phyloP scores from a whole-genome alignment of 345 rosid species.

The Psidium guajava region DNA sequence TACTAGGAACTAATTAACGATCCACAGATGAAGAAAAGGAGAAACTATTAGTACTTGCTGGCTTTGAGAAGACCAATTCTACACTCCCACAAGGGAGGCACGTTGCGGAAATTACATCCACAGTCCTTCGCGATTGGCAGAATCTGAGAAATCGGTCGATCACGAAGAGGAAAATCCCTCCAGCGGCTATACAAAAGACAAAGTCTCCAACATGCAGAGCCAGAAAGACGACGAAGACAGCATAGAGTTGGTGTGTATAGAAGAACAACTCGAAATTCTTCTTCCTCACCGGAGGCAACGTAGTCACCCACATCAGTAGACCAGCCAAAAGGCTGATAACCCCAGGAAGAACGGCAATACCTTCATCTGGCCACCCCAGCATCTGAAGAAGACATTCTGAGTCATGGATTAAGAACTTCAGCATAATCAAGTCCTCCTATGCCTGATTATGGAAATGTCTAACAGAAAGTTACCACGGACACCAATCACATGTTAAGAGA shows the following conservation, averaged over 20 bases:
- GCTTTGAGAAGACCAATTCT: constrained; percentile 66
- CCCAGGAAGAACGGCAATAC: constrained; percentile 59
- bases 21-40: not conserved
- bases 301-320: constrained; percentile 79
- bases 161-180: constrained; percentile 68
- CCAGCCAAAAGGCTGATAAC: constrained; percentile 72
- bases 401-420: not conserved
- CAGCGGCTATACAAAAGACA: constrained; percentile 60
- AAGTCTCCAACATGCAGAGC: constrained; percentile 80
- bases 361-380: constrained; percentile 42
- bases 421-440: not conserved
- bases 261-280: constrained; percentile 74
- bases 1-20: not conserved
- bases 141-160: constrained; percentile 87
- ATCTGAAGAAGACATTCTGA: constrained; percentile 25
- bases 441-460: not conserved
- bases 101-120: constrained; percentile 58
- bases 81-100: constrained; percentile 76
- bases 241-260: constrained; percentile 85
- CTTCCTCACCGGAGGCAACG: constrained; percentile 57
- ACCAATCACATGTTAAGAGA: not conserved
- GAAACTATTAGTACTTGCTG: constrained; percentile 34
- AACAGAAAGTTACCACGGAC: too few species aligned
- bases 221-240: constrained; percentile 65
- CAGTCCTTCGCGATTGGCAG: constrained; percentile 69